Evolutionary conservation across 192 early-diverging fungal species (phyloP).

Genomic region (Backusella westeae): DNA sequence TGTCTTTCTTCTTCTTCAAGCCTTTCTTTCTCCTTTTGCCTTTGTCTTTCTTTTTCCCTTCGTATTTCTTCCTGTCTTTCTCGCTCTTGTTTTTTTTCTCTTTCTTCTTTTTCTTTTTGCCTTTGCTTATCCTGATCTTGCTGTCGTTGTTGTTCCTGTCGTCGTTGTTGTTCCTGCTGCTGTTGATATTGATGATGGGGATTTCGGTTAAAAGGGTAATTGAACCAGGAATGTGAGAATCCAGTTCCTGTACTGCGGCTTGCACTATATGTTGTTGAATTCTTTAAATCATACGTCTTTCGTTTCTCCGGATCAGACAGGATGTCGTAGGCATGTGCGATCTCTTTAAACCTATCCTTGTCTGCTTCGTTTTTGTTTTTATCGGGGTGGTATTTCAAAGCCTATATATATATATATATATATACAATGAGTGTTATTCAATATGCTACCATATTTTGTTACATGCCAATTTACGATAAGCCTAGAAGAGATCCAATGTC

Average conservation of each 20-base stretch:
- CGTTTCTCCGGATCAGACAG: background rate
- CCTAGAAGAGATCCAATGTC: background rate
- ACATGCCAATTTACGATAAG: background rate
- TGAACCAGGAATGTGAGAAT: background rate
- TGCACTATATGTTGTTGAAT: background rate
- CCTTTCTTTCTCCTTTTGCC: background rate
- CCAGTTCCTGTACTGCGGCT: background rate
- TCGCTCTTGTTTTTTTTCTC: background rate
- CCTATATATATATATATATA: background rate
- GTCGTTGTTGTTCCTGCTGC: background rate
- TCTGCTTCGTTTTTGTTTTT: background rate
- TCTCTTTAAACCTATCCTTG: background rate
- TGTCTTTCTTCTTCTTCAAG: too few relatives aligned
- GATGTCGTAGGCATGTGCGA: background rate
- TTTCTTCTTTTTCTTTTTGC: background rate
- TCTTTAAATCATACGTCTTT: background rate
- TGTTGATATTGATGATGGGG: background rate
- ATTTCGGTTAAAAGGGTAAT: background rate
- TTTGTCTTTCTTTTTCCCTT: too few relatives aligned
- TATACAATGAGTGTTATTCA: background rate
- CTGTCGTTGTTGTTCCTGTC: background rate
- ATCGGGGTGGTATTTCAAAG: background rate
- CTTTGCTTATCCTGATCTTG: background rate
- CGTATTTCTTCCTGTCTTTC: too few relatives aligned
- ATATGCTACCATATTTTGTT: background rate